These are phyloP conservation scores for Boletus coccyginus DNA, from an alignment of 768 basidiomycete species.

Conservation along the genomic window DNA sequence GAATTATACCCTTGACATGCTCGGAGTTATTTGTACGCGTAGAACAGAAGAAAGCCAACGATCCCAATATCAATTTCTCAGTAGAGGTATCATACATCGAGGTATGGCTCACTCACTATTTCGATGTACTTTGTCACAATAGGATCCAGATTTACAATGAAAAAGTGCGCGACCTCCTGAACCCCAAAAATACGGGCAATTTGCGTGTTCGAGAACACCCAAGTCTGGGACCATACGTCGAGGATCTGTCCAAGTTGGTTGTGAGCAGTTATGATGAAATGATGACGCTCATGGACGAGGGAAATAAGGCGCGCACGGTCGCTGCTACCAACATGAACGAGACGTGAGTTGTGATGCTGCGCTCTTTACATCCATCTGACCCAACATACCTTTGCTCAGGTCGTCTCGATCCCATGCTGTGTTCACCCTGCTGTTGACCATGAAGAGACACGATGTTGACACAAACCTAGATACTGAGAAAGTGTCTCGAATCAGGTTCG, in stretches of 20 bases:
- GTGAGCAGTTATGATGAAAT: conserved; percentile 93
- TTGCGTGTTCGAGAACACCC: conserved; percentile 97
- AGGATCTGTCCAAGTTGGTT: conserved; percentile 91
- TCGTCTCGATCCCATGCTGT: conserved; percentile 98
- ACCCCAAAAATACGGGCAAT: conserved; percentile 96
- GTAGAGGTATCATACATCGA: conserved; percentile 99
- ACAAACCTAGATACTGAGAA: conserved; percentile 96
- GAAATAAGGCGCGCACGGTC: conserved; percentile 97
- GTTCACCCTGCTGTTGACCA: conserved; percentile 91
- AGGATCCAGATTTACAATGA: conserved; percentile 83
- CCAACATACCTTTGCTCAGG: conserved; percentile 36
- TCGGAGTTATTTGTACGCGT: conserved; percentile 89
- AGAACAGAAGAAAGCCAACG: conserved; percentile 54
- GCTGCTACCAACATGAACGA: conserved; percentile 99
- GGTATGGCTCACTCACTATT: conserved; percentile 38
- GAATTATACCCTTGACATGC: conserved; percentile 96
- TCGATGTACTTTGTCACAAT: background rate
- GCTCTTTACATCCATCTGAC: background rate
- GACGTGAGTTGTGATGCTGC: conserved; percentile 56
- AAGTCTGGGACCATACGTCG: conserved; percentile 95
- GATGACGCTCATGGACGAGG: conserved; percentile 99
- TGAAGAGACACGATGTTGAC: conserved; percentile 80
- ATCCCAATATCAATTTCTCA: conserved; percentile 74
- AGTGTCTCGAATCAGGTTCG: conserved; percentile 93
- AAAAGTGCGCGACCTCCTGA: conserved; percentile 95